phyloP scores from a whole-genome alignment of 148 eudicot genomes.

The Rhododendron molle region DNA sequence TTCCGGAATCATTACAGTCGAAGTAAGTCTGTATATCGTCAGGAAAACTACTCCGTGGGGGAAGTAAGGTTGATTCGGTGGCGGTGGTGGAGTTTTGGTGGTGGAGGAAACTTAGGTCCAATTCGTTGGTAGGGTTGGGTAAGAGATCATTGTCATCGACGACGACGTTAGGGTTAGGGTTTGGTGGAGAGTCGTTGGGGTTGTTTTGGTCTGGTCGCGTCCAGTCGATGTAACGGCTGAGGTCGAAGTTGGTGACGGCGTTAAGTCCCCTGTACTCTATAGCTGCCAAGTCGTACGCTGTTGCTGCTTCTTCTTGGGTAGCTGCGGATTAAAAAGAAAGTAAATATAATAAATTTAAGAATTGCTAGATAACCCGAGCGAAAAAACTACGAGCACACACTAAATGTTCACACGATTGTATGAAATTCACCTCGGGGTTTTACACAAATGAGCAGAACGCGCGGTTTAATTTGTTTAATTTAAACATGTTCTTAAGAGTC shows the following conservation, averaged over 20 bases:
- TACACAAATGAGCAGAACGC: not conserved
- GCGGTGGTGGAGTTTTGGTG: conserved; percentile 15
- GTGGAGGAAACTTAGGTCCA: conserved; percentile 15
- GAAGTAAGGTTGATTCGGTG: not conserved
- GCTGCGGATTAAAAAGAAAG: conserved; percentile 29
- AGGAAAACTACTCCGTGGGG: conserved; percentile 39
- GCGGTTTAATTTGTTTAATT: no score
- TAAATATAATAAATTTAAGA: not conserved
- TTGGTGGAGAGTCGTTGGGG: conserved; percentile 16
- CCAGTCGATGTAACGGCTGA: conserved; percentile 60
- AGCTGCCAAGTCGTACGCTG: conserved; percentile 86
- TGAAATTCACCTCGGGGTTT: no score
- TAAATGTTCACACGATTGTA: no score
- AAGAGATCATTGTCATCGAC: not conserved
- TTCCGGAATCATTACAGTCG: conserved; percentile 33
- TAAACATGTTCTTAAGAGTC: no score
- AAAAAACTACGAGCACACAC: no score
- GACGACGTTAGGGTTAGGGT: conserved; percentile 9
- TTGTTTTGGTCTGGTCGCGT: conserved; percentile 25
- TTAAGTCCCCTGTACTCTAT: conserved; percentile 70
- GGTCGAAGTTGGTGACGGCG: conserved; percentile 88
- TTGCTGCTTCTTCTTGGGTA: conserved; percentile 92
- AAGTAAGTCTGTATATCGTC: conserved; percentile 54
- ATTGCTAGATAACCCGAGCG: not conserved
- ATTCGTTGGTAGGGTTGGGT: conserved; percentile 19